Evolutionary conservation across 169 alveolate species (phyloP), one percentile per base, ranked within the genome.

Genomic region (Pseudocohnilembus persalinus): DNA sequence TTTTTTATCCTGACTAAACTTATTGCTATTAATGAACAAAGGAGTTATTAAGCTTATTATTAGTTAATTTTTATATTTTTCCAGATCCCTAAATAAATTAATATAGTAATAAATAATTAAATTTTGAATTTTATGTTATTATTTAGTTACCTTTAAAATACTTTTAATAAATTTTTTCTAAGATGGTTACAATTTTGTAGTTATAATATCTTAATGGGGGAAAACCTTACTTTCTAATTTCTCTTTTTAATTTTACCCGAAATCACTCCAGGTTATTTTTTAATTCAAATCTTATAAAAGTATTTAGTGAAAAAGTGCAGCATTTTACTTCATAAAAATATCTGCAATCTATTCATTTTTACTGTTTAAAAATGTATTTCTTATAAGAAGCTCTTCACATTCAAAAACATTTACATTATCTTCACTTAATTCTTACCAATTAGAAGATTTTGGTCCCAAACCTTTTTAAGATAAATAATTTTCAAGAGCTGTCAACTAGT

Each of bases 281-380:
- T 15, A 24, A n/a, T 65, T 68, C 32, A 1, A 72, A 25, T 49
- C 25, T 33, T 73, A 29, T 29, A 35, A 34, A 28, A 31, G 34
- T 73, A 72, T 73, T 28, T 75, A 32, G 49, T 63, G 63, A 33
- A 74, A 79, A 79, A 0, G 90, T 49, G 49, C 80, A 16, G 29
- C 68, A 49, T 49, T 49, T 49, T 49, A 49, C 32, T 86, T 82
- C 1, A 77, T 73, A 34, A 80, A 86, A 0, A 86, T 81, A 31
- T 86, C 90, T 73, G 83, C 90, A 20, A 86, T 79, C 11, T 86
- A 87, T 29, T 93, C 96, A 93, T 93, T 95, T 28, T 91, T 88
- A 35, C 96, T 93, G 88, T 95, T 95, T 49, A 93, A 81, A 83
- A 88, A 95, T 0, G 98, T 95, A 77, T 93, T 93, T 80, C 96